Evolutionary conservation across 2,329 filamentous ascomycete species (phyloP), one percentile per base, ranked within the genome.

Genomic region (Botryotinia convoluta): DNA sequence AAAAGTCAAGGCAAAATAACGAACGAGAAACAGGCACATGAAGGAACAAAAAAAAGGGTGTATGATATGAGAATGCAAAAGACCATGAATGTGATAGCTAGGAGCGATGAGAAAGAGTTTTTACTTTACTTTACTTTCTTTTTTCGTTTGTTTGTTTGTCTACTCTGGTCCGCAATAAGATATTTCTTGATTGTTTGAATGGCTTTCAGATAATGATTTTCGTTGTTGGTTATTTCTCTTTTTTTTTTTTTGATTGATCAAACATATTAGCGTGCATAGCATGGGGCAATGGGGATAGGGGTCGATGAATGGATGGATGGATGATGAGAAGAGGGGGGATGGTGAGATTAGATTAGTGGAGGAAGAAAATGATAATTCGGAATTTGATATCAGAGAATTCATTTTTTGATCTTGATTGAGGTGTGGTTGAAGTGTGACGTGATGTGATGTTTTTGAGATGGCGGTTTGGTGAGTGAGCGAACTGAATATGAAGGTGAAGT

Each of bases 251-350:
- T 62, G 26, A 39, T 22, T 60, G 35, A 62, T 62, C 22, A 37
- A 62, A 62, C 22, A 42, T 42, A 9, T 62, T 62, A 62, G 60
- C 60, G 60, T 62, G 60, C 60, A 62, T 62, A 62, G 60, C 60
- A 42, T n/a, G 26, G 35, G 35, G 35, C 3, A 62, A 62, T 39
- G 35, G 37, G 22, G 35, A 16, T 62, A 22, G 35, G 20, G n/a
- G 6, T 14, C 20, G 60, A 18, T 39, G 60, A 16, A 61, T 39
- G 37, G 12, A 18, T 26, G 20, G 20, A 22, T 9, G 26, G 22
- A n/a, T 39, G 22, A n/a, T n/a, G 14, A n/a, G 37, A n/a, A 62
- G 35, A 39, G 32, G 35, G 7, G 12, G 20, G 22, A 1, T 16
- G 59, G n/a, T 61, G 22, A 37, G 22, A 61, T 22, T 37, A n/a